Base-by-base conservation (phyloP, 2,329 filamentous ascomycete species). In the Botrytis galanthina region DNA sequence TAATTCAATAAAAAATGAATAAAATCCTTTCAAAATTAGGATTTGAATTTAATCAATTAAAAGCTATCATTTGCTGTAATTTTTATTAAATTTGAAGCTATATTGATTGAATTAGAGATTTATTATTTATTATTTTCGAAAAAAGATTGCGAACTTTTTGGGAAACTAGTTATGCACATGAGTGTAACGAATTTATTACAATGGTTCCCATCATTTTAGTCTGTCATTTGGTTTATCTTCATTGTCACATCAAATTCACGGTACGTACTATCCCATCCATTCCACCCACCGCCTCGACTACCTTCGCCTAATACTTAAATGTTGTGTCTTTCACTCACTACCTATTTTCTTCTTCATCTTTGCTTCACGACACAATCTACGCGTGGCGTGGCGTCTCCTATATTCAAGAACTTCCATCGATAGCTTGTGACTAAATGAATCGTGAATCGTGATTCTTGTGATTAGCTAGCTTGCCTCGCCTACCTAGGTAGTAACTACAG, bases 371-470 rank as follows among this genome's bases (percentile, higher is more conserved):
- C 26, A 51, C 69, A 67, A 48, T 57, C 60, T 59, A 64, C 35
- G 29, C 46, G 44, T 42, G 64, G 48, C 64, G 57, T 57, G 26
- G 70, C 44, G 35, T 66, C 39, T 59, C 70, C 35, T 57, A 71
- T 64, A 3, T 18, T 29, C n/a, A 32, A 66, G n/a, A 42, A 10
- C 59, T 51, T 48, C 26, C 42, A 64, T 64, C 26, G n/a, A 54
- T 32, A 37, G n/a, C 46, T 35, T 42, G 61, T 71, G 26, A 42
- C 26, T 22, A 35, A 44, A 44, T 48, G 32, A 42, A 29, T 54
- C n/a, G n/a, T 48, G 32, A 42, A 29, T 54, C n/a, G n/a, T 54
- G 14, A 29, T 29, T 54, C n/a, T 54, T 16, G 16, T 54, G 51
- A 8, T 29, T 29, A 54, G 7, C n/a, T 54, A 29, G n/a, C 51